phyloP scores from a whole-genome alignment of 768 basidiomycete genomes.

The Auricularia cornea region DNA sequence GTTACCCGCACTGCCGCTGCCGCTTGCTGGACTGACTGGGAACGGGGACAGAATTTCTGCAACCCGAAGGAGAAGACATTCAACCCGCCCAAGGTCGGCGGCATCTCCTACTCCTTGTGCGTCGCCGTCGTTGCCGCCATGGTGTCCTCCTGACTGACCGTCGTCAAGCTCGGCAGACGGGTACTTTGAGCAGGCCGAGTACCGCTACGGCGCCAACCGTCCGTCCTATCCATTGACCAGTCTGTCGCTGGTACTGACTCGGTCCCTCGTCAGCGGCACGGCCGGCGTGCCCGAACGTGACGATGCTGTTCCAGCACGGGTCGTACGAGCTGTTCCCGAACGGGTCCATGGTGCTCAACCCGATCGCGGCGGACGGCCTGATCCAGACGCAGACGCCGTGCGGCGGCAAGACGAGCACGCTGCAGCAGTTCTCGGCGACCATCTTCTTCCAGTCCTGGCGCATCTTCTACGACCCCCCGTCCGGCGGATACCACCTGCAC shows the following conservation, averaged over 20 bases:
- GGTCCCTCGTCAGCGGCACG: slow-evolving; percentile 44
- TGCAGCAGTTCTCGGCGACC: slow-evolving; percentile 73
- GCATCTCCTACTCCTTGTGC: slow-evolving; percentile 84
- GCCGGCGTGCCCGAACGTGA: slow-evolving; percentile 84
- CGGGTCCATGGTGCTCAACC: slow-evolving; percentile 68
- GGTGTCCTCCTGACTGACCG: no score
- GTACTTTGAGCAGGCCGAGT: slow-evolving; percentile 84
- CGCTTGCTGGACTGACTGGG: neutral
- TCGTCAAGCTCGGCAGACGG: slow-evolving; percentile 31
- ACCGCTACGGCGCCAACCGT: slow-evolving; percentile 87
- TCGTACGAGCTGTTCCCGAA: slow-evolving; percentile 57
- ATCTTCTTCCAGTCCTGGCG: slow-evolving; percentile 60
- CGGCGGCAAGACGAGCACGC: slow-evolving; percentile 77
- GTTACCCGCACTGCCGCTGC: slow-evolving; percentile 25
- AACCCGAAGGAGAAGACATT: slow-evolving; percentile 78
- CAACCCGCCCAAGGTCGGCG: slow-evolving; percentile 75
- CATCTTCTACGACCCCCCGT: slow-evolving; percentile 56
- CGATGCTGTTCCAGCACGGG: slow-evolving; percentile 88
- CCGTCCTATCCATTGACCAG: slow-evolving; percentile 12
- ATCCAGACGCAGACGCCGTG: slow-evolving; percentile 95
- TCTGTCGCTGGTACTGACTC: neutral
- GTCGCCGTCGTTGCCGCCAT: slow-evolving; percentile 6
- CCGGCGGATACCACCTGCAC: slow-evolving; percentile 58
- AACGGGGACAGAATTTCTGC: slow-evolving; percentile 62
- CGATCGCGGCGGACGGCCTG: slow-evolving; percentile 73